A percentile compares a stretch with the other conserved stretches of the same genome.
Conservation (phyloP, 73 alveolate species). For the Tetrahymena elliotti region DNA sequence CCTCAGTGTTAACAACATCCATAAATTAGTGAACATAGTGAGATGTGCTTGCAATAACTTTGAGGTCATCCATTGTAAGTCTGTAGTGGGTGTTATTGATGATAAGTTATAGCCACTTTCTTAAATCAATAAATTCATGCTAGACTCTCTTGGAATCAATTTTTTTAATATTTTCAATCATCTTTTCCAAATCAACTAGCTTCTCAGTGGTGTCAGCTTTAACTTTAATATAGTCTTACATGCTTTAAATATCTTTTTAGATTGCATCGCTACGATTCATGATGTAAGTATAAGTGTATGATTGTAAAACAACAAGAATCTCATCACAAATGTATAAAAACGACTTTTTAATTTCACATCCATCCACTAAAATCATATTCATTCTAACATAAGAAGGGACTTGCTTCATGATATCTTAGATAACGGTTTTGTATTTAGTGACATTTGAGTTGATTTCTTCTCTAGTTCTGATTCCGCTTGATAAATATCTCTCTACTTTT, state of each 20-base stretch:
- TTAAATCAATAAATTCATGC: conserved; percentile 59
- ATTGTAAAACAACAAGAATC: conserved; percentile 44
- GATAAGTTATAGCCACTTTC: conserved; percentile 68
- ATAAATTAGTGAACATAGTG: conserved; percentile 20
- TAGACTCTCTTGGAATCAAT: conserved; percentile 41
- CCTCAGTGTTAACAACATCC: conserved; percentile 36
- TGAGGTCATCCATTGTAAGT: conserved; percentile 42
- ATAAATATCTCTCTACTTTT: conserved; percentile 53
- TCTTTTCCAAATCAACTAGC: conserved; percentile 66
- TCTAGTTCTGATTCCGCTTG: conserved; percentile 48
- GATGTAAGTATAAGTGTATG: conserved; percentile 44
- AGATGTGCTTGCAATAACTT: conserved; percentile 14
- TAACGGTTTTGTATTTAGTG: conserved; percentile 44
- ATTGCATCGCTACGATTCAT: conserved; percentile 44
- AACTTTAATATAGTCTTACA: conserved; percentile 42
- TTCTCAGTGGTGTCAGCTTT: conserved; percentile 67
- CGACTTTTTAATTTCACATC: conserved; percentile 64
- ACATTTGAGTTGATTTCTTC: conserved; percentile 55
- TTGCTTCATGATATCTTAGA: conserved; percentile 50
- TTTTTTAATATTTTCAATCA: conserved; percentile 57
- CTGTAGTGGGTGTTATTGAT: conserved; percentile 46
- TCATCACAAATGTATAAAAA: conserved; percentile 65
- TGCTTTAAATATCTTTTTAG: conserved; percentile 40
- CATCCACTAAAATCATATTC: conserved; percentile 81
- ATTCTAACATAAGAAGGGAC: conserved; percentile 72